Conservation (phyloP, 2,329 filamentous ascomycete species). For the Colletotrichum euphorbiae region DNA sequence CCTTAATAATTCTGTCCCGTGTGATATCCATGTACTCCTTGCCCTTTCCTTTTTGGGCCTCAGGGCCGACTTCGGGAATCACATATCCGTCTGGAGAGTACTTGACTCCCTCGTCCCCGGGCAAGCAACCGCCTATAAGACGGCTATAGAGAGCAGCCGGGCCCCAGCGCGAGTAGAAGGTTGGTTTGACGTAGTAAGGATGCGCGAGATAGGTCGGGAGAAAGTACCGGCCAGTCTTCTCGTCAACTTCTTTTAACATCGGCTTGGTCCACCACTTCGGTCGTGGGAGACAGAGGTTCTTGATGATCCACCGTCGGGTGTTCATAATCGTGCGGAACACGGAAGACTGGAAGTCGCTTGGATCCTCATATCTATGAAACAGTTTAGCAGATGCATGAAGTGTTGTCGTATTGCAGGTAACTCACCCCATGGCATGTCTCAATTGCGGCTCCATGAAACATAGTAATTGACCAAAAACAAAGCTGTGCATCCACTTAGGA, state of each 20-base stretch:
- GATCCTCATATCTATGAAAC: constrained; percentile 9
- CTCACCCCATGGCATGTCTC: constrained; percentile 26
- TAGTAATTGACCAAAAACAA: constrained; percentile 14
- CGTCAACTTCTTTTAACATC: constrained; percentile 49
- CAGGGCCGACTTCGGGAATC: constrained; percentile 45
- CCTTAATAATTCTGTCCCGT: neutral
- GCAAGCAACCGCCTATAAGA: constrained; percentile 58
- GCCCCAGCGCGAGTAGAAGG: constrained; percentile 60
- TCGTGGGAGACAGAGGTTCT: constrained; percentile 63
- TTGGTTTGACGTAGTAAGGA: constrained; percentile 66
- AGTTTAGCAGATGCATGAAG: neutral
- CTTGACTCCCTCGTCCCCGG: constrained; percentile 58
- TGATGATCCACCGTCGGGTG: constrained; percentile 57
- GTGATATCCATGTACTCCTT: constrained; percentile 36
- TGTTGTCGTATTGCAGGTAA: neutral
- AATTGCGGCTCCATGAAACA: constrained; percentile 27
- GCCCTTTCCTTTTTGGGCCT: constrained; percentile 41
- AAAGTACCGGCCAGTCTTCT: constrained; percentile 55
- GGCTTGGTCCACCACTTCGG: constrained; percentile 43
- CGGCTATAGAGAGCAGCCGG: constrained; percentile 57
- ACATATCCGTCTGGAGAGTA: constrained; percentile 61
- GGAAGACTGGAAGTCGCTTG: constrained; percentile 1
- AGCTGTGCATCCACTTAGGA: constrained; percentile 9
- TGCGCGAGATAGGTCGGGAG: constrained; percentile 56
- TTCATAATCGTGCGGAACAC: constrained; percentile 47